A percentile compares a stretch with the other conserved stretches of the same genome.
Evolutionary conservation across 1,139 yeast genomes (phyloP).

Genomic region (Debaryomyces singareniensis): DNA sequence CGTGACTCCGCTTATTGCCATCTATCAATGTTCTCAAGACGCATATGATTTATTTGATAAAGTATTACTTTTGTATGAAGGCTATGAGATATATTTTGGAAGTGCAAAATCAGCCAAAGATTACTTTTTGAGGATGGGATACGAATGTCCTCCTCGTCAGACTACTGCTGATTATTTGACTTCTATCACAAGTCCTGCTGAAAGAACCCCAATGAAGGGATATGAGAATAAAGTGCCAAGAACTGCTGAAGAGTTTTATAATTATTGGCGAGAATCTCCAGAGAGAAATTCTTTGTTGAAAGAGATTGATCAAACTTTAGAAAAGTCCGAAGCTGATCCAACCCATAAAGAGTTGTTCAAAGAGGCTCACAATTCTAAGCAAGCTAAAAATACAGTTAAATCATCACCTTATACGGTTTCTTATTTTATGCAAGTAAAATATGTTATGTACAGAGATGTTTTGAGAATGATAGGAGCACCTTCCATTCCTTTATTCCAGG

Average conservation of each 20-base stretch:
- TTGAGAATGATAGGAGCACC: conserved; percentile 63
- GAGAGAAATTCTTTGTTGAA: conserved; percentile 31
- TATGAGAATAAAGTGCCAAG: conserved; percentile 59
- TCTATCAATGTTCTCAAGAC: conserved; percentile 42
- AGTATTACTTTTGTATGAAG: conserved; percentile 35
- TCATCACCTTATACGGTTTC: conserved; percentile 63
- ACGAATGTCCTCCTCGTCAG: conserved; percentile 55
- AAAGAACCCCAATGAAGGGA: conserved; percentile 41
- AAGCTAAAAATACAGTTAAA: conserved; percentile 47
- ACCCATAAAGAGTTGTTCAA: conserved; percentile 23
- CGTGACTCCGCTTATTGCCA: conserved; percentile 36
- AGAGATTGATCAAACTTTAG: conserved; percentile 29
- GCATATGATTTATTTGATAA: conserved; percentile 41
- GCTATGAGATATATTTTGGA: conserved; percentile 40
- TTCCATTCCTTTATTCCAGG: conserved; percentile 52
- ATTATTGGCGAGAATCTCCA: conserved; percentile 56
- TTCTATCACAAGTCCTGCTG: conserved; percentile 51
- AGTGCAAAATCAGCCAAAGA: conserved; percentile 24
- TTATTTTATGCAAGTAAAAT: conserved; percentile 57
- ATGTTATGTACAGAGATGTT: conserved; percentile 55
- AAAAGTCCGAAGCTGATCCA: conserved; percentile 9
- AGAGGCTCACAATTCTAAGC: conserved; percentile 52
- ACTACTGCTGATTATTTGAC: conserved; percentile 42
- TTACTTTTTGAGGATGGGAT: conserved; percentile 36
- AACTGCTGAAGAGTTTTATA: conserved; percentile 63